phyloP scores from a whole-genome alignment of 2,329 filamentous ascomycete genomes.

The Trichoderma oligosporum region DNA sequence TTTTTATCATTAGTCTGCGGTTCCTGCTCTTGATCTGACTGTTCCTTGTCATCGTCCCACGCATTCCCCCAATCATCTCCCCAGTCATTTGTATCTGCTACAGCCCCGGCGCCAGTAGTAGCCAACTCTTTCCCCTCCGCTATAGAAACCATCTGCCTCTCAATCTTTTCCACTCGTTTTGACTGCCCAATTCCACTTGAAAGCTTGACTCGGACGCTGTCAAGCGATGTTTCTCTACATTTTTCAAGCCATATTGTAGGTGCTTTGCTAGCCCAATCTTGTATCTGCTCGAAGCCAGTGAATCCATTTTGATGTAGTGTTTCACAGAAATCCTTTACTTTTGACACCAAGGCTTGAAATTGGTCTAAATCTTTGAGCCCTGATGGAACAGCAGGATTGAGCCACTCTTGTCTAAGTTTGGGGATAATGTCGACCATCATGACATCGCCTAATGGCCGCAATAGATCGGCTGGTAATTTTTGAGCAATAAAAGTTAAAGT shows the following conservation, averaged over 20 bases:
- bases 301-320: conserved; percentile 61
- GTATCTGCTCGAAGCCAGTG: conserved; percentile 58
- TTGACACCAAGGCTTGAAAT: conserved; percentile 68
- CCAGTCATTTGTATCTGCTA: conserved; percentile 61
- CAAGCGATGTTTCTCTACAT: conserved; percentile 74
- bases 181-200: conserved; percentile 62
- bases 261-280: conserved; percentile 76
- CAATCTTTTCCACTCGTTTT: conserved; percentile 74
- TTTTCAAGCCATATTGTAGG: conserved; percentile 82
- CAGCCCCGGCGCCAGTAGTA: conserved; percentile 47
- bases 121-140: conserved; percentile 63
- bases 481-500: conserved; percentile 51
- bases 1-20: conserved; percentile 16
- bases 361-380: conserved; percentile 65
- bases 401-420: conserved; percentile 68
- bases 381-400: conserved; percentile 71
- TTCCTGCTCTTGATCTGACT: conserved; percentile 28
- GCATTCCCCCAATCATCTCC: conserved; percentile 70
- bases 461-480: conserved; percentile 51
- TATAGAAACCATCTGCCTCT: conserved; percentile 73
- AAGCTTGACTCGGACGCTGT: conserved; percentile 67
- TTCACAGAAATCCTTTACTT: conserved; percentile 61
- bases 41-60: conserved; percentile 69
- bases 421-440: conserved; percentile 68
- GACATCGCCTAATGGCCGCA: conserved; percentile 59